These are phyloP conservation scores for Pestalotiopsis sp. DNA, from an alignment of 2,329 filamentous ascomycete species.

Conservation along the genomic window DNA sequence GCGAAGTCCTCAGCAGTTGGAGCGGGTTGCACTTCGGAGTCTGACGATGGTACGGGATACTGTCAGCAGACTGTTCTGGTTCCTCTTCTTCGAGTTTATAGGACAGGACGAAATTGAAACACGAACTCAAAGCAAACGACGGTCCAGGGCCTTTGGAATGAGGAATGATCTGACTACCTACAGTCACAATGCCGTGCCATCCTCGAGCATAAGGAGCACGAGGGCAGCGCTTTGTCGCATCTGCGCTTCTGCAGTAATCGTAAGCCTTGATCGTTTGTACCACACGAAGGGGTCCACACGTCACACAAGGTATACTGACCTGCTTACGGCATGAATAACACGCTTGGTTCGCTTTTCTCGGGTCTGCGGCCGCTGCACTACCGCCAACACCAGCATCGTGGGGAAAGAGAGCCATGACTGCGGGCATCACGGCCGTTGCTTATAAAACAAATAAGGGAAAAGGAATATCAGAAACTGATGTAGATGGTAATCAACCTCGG, in stretches of 20 bases:
- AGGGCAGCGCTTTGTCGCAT: constrained; percentile 53
- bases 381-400: constrained; percentile 19
- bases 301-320: constrained; percentile 13
- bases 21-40: constrained; percentile 33
- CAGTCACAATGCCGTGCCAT: constrained; percentile 46
- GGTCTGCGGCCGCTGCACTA: constrained; percentile 12
- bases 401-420: constrained; percentile 15
- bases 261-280: background rate
- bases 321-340: constrained; percentile 42
- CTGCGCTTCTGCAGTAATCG: constrained; percentile 48
- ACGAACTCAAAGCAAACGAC: background rate
- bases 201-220: constrained; percentile 48
- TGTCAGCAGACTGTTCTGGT: background rate
- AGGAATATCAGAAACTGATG: background rate
- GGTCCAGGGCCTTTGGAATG: background rate
- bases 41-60: constrained; percentile 3
- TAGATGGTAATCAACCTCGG: background rate
- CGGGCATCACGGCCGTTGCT: constrained; percentile 1
- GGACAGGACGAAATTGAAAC: background rate
- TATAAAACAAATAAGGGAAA: background rate
- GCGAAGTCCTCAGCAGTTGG: constrained; percentile 44
- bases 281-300: background rate
- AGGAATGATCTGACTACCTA: background rate
- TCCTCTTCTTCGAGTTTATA: background rate
- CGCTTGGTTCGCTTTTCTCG: constrained; percentile 39